phyloP scores from a whole-genome alignment of 176 grass and related monocot genomes.

The Avena sativa region DNA sequence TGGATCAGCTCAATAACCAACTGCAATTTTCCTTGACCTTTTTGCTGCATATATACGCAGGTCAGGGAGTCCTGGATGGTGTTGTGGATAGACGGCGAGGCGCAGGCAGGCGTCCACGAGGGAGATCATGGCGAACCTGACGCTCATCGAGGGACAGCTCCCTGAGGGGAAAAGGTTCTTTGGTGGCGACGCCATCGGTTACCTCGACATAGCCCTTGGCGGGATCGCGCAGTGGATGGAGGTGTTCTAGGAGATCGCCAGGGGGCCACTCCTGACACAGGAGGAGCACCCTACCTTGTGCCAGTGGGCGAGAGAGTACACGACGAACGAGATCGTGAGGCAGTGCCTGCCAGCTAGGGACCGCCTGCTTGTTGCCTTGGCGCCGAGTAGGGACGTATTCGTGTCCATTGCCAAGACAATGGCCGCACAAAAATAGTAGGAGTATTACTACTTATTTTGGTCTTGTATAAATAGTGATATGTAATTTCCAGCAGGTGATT shows the following conservation, averaged over 20 bases:
- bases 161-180: slow-evolving; percentile 2
- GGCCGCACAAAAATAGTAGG: too few species aligned
- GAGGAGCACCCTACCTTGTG: neutral
- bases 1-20: neutral
- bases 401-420: neutral
- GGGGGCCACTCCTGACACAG: neutral
- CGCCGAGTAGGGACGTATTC: neutral
- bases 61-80: neutral
- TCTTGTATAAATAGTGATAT: too few species aligned
- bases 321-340: neutral
- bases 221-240: neutral
- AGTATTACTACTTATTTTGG: too few species aligned
- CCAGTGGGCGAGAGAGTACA: slow-evolving; percentile 8
- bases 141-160: neutral
- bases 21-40: neutral
- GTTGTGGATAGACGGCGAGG: slow-evolving; percentile 26
- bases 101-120: neutral
- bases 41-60: neutral
- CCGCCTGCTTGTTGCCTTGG: neutral
- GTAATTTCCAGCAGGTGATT: too few species aligned
- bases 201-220: neutral
- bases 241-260: neutral
- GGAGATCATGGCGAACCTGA: neutral
- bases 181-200: neutral
- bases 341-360: neutral